Percentiles rank a stretch among this genome's conserved stretches.
Conservation (phyloP, 805 yeast genomes). For the Teunomyces aglyptinius region DNA sequence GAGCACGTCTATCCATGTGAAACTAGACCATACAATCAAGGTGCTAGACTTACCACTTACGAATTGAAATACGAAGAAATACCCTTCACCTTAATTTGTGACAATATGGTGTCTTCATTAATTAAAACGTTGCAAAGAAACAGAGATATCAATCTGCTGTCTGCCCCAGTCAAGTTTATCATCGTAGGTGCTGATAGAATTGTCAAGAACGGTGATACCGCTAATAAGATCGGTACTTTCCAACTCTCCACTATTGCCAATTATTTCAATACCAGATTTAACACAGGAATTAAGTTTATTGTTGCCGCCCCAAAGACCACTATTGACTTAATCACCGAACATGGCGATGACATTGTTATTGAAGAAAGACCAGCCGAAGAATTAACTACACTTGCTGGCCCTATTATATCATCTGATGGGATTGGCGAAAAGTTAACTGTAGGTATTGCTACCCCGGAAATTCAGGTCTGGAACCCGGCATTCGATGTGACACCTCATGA, state of each 20-base stretch:
- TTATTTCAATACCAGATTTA: constrained; percentile 29
- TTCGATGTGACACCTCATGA: constrained; percentile 89
- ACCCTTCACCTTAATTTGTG: constrained; percentile 87
- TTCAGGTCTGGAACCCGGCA: constrained; percentile 93
- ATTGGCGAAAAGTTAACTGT: constrained; percentile 49
- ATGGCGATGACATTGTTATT: constrained; percentile 76
- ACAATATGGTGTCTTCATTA: constrained; percentile 85
- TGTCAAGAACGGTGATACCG: constrained; percentile 91
- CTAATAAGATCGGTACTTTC: constrained; percentile 94
- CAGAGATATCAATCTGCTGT: constrained; percentile 19
- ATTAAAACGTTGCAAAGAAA: constrained; percentile 44
- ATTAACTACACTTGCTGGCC: constrained; percentile 72
- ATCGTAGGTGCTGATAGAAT: constrained; percentile 96
- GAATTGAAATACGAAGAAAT: constrained; percentile 83
- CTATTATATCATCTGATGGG: constrained; percentile 24
- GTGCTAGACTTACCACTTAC: constrained; percentile 88
- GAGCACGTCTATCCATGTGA: constrained; percentile 83
- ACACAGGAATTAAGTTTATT: constrained; percentile 66
- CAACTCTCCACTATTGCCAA: constrained; percentile 78
- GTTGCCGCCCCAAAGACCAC: constrained; percentile 97
- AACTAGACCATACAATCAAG: constrained; percentile 96
- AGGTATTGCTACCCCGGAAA: constrained; percentile 80
- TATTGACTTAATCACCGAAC: constrained; percentile 62
- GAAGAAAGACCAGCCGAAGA: constrained; percentile 87
- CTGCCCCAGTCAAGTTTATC: constrained; percentile 78